These are phyloP conservation scores for Bidens hawaiensis DNA, from an alignment of 140 eudicot species.

Conservation along the genomic window DNA sequence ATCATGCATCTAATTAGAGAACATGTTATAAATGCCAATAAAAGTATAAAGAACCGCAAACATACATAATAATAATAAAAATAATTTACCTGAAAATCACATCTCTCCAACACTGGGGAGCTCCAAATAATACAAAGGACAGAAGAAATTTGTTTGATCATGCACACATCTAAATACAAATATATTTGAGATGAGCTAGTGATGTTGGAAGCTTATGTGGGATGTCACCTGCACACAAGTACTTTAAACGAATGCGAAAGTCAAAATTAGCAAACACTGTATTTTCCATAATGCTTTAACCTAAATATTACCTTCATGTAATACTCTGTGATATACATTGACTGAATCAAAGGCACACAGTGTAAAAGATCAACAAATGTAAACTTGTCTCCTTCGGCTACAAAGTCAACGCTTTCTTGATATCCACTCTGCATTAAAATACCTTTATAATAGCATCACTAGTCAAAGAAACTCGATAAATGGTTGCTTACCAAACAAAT, in stretches of 20 bases:
- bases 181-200: no score
- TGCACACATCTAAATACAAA: background rate
- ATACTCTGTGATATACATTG: slow-evolving; percentile 1
- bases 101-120: background rate
- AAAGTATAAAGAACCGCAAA: background rate
- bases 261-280: background rate
- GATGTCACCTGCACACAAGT: slow-evolving; percentile 17
- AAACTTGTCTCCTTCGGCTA: slow-evolving; percentile 8
- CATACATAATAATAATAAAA: background rate
- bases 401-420: background rate
- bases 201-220: slow-evolving; percentile 17
- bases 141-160: background rate
- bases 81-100: background rate
- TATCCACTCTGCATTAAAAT: background rate
- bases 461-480: background rate
- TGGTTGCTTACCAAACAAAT: slow-evolving; percentile 13
- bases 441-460: background rate
- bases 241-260: slow-evolving; percentile 11
- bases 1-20: background rate
- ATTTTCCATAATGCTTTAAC: background rate
- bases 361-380: slow-evolving; percentile 6
- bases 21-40: background rate
- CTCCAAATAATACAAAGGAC: background rate
- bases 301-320: slow-evolving; percentile 10
- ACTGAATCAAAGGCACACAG: slow-evolving; percentile 23